These are phyloP conservation scores for Crithidia acanthocephali DNA, from an alignment of 208 protist genomes.

Conservation along the genomic window DNA sequence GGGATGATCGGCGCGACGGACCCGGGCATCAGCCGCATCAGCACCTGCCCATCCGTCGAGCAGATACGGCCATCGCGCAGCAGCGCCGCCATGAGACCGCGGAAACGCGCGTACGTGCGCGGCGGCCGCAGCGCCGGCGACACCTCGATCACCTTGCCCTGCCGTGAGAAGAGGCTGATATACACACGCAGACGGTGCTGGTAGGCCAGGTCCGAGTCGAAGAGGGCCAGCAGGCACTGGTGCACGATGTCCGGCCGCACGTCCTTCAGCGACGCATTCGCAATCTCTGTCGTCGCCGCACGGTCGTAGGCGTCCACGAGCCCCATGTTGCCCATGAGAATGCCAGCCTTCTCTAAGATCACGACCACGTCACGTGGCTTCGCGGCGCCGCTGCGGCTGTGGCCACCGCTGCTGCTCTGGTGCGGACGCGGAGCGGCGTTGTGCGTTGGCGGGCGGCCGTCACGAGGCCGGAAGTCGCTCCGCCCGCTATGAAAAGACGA, in stretches of 20 bases:
- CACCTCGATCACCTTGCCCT: slow-evolving; percentile 85
- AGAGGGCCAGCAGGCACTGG: slow-evolving; percentile 93
- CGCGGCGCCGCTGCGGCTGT: slow-evolving; percentile 4
- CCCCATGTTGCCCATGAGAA: slow-evolving; percentile 74
- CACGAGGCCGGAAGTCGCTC: background rate
- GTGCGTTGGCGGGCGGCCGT: background rate
- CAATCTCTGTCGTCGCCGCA: slow-evolving; percentile 75
- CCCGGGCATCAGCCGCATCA: slow-evolving; percentile 80
- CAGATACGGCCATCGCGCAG: slow-evolving; percentile 80
- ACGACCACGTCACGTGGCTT: slow-evolving; percentile 78
- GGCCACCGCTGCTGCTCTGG: slow-evolving; percentile 6
- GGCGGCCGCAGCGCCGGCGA: slow-evolving; percentile 86
- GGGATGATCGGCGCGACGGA: slow-evolving; percentile 88
- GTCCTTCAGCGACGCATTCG: slow-evolving; percentile 73
- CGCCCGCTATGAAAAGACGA: slow-evolving; percentile 2
- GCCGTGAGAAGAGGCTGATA: slow-evolving; percentile 72
- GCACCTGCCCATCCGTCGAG: slow-evolving; percentile 64
- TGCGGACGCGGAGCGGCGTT: background rate
- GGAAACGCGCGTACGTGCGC: slow-evolving; percentile 87
- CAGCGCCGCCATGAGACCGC: slow-evolving; percentile 80
- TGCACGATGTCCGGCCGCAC: slow-evolving; percentile 92
- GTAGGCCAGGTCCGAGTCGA: slow-evolving; percentile 84
- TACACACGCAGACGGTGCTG: slow-evolving; percentile 81
- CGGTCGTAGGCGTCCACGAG: slow-evolving; percentile 89
- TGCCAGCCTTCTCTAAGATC: slow-evolving; percentile 85